Percentiles rank a stretch among this genome's conserved stretches.
These are phyloP conservation scores for Saturnispora zaruensis DNA, from an alignment of 805 yeast genomes.

Conservation along the genomic window DNA sequence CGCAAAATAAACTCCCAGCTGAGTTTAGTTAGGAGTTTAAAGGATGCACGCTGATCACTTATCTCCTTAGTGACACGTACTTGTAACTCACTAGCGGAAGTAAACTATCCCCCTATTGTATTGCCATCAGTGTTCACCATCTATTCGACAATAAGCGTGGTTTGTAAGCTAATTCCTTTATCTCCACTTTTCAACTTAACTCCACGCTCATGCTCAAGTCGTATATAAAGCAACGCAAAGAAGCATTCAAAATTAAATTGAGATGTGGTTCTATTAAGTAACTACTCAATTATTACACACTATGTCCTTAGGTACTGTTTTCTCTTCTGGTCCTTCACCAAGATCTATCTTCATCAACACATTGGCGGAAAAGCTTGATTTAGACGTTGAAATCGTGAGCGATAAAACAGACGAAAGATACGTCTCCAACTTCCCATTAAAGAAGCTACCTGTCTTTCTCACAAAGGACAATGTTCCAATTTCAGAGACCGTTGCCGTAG, in stretches of 20 bases:
- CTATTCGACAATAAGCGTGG: not conserved
- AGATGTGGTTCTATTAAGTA: not conserved
- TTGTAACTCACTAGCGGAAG: not conserved
- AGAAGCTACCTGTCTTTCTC: constrained; percentile 51
- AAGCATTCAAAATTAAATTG: not conserved
- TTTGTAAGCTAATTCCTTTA: not conserved
- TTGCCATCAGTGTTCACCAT: not conserved
- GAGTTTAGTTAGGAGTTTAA: too few species aligned
- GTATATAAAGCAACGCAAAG: not conserved
- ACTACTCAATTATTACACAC: constrained; percentile 11
- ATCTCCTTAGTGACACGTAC: too few species aligned
- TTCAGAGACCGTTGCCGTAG: constrained; percentile 55
- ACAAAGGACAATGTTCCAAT: constrained; percentile 59
- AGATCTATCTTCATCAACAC: constrained; percentile 34
- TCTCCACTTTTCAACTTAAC: not conserved
- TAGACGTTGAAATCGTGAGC: constrained; percentile 43
- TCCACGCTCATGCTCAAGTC: not conserved
- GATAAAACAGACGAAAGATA: constrained; percentile 33
- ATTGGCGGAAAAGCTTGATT: constrained; percentile 42
- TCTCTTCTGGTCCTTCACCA: constrained; percentile 19
- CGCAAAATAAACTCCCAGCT: too few species aligned
- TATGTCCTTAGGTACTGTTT: constrained; percentile 15
- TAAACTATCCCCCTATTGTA: not conserved
- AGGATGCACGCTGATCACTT: too few species aligned
- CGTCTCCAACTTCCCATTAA: constrained; percentile 49